These are phyloP conservation scores for Tubosaeta sp. DNA, from an alignment of 768 basidiomycete genomes.

Conservation along the genomic window DNA sequence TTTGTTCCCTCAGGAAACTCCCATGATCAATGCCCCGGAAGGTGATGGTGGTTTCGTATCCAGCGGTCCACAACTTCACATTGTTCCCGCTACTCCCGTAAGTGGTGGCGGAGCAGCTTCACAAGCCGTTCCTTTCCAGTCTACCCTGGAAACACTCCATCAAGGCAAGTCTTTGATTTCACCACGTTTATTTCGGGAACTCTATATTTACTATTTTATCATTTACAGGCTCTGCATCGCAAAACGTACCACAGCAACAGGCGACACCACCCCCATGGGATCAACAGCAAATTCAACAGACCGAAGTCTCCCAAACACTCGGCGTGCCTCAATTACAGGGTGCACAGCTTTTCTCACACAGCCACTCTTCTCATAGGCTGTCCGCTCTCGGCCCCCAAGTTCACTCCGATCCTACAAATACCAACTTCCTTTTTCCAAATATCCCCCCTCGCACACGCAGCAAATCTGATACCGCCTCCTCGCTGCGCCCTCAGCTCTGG, in stretches of 20 bases:
- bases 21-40: constrained; percentile 59
- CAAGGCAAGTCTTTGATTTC: constrained; percentile 46
- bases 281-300: constrained; percentile 34
- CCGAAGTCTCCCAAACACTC: constrained; percentile 29
- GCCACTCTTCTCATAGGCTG: constrained; percentile 35
- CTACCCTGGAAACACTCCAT: constrained; percentile 44
- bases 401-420: constrained; percentile 35
- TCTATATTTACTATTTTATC: constrained; percentile 25
- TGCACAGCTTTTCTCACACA: constrained; percentile 31
- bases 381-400: constrained; percentile 31
- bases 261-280: constrained; percentile 32
- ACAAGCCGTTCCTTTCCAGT: constrained; percentile 49
- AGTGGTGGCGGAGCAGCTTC: constrained; percentile 52
- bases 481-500: constrained; percentile 53
- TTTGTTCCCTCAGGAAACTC: constrained; percentile 39
- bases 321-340: constrained; percentile 28
- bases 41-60: constrained; percentile 45
- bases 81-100: constrained; percentile 81
- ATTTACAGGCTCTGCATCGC: constrained; percentile 25
- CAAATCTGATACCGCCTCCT: constrained; percentile 53
- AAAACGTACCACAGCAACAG: constrained; percentile 32
- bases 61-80: constrained; percentile 62
- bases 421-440: constrained; percentile 35
- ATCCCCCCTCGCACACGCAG: constrained; percentile 46
- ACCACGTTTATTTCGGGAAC: constrained; percentile 31